These are phyloP conservation scores for Aspergillus bridgeri DNA, from an alignment of 495 filamentous ascomycete species.

Conservation along the genomic window DNA sequence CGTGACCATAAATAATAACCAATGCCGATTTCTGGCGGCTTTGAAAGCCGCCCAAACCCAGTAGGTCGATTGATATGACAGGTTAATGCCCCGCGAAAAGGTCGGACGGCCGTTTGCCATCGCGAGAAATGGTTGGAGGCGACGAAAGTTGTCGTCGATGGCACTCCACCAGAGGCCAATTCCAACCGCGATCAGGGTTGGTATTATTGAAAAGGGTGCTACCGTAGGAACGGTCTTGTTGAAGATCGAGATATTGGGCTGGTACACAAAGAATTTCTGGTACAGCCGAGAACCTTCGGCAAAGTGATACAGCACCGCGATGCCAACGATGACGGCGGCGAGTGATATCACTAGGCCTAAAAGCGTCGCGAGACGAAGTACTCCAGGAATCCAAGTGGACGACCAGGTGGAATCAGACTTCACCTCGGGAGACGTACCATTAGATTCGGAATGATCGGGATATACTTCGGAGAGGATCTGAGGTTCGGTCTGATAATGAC, in stretches of 20 bases:
- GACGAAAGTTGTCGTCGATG: constrained; percentile 31
- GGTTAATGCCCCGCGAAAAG: constrained; percentile 11
- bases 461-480: constrained; percentile 8
- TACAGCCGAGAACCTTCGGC: constrained; percentile 23
- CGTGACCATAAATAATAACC: constrained; percentile 29
- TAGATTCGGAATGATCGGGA: not conserved
- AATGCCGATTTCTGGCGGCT: constrained; percentile 28
- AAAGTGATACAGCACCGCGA: constrained; percentile 28
- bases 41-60: constrained; percentile 28
- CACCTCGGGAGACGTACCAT: not conserved
- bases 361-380: constrained; percentile 24
- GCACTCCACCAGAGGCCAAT: constrained; percentile 39
- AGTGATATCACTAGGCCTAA: constrained; percentile 14
- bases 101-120: constrained; percentile 21
- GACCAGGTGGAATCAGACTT: not conserved
- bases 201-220: constrained; percentile 31
- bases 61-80: constrained; percentile 33
- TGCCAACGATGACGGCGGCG: constrained; percentile 14
- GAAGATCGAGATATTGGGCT: constrained; percentile 22
- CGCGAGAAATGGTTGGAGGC: constrained; percentile 31
- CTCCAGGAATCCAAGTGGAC: constrained; percentile 15
- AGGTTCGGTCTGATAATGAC: constrained; percentile 12
- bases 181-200: constrained; percentile 27
- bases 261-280: constrained; percentile 30
- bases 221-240: constrained; percentile 22